Evolutionary conservation across 306 rosid genomes (phyloP).

Genomic region (Gastrolobium villosum): DNA sequence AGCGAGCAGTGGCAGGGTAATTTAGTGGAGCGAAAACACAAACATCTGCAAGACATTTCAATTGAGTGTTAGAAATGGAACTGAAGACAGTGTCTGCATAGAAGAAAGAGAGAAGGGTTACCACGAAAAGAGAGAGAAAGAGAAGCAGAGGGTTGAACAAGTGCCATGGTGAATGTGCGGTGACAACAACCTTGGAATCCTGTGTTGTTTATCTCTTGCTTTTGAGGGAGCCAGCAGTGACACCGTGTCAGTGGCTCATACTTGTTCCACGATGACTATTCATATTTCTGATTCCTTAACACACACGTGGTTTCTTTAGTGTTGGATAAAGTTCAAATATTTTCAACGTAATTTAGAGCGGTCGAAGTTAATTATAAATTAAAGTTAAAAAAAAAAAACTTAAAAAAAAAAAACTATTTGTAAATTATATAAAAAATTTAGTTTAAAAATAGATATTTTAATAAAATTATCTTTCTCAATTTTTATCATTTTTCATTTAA

Average conservation of each 20-base stretch:
- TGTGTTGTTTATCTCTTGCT: slow-evolving; percentile 39
- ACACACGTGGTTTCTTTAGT: slow-evolving; percentile 45
- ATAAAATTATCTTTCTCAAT: too few species aligned
- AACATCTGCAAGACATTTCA: slow-evolving; percentile 59
- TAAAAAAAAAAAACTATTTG: too few species aligned
- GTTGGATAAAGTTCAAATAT: not conserved
- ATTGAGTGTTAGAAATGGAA: not conserved
- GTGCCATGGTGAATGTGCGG: slow-evolving; percentile 51
- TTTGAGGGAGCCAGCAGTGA: too few species aligned
- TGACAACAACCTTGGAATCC: not conserved
- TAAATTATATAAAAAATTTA: too few species aligned
- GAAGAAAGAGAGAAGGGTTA: slow-evolving; percentile 36
- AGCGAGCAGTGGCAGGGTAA: slow-evolving; percentile 49
- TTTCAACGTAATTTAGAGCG: too few species aligned
- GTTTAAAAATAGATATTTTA: too few species aligned
- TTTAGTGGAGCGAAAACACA: slow-evolving; percentile 57
- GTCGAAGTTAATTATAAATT: too few species aligned
- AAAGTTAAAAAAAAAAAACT: too few species aligned
- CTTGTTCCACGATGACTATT: slow-evolving; percentile 29
- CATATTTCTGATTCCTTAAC: not conserved
- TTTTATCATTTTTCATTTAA: too few species aligned
- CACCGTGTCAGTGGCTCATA: not conserved
- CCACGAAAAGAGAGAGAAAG: slow-evolving; percentile 67
- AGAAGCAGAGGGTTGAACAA: slow-evolving; percentile 70
- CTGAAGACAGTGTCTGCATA: not conserved